Evolutionary conservation across 2,329 filamentous ascomycete genomes (phyloP).

Genomic region (Ophiostoma ips): DNA sequence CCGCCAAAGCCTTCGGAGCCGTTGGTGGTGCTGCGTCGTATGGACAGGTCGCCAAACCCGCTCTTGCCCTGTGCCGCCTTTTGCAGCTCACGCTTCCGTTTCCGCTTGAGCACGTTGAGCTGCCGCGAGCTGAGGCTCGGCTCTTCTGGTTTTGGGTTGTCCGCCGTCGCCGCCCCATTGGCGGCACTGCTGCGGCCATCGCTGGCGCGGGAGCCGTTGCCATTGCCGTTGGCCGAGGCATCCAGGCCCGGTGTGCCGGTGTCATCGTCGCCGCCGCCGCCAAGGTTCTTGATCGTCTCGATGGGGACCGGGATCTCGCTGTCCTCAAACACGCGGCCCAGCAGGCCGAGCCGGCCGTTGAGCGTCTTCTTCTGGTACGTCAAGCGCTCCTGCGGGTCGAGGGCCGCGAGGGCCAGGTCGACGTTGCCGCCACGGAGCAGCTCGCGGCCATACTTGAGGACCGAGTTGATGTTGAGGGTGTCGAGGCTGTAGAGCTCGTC

Average conservation of each 20-base stretch:
- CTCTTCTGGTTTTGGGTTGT: slow-evolving; percentile 31
- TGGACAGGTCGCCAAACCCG: slow-evolving; percentile 73
- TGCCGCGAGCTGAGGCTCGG: slow-evolving; percentile 77
- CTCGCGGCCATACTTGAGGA: slow-evolving; percentile 73
- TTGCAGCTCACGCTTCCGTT: slow-evolving; percentile 80
- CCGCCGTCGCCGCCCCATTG: not conserved
- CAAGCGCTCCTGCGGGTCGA: slow-evolving; percentile 70
- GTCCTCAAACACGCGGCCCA: slow-evolving; percentile 74
- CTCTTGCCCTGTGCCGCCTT: slow-evolving; percentile 76
- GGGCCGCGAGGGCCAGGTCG: slow-evolving; percentile 67
- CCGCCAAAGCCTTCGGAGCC: slow-evolving; percentile 48
- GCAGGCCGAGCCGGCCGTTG: slow-evolving; percentile 64
- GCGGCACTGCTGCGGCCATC: slow-evolving; percentile 5
- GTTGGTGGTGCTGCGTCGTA: slow-evolving; percentile 46
- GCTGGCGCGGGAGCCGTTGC: slow-evolving; percentile 2
- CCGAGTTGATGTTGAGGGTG: slow-evolving; percentile 60
- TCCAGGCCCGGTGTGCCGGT: slow-evolving; percentile 23
- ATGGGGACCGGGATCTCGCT: slow-evolving; percentile 56
- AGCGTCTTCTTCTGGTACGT: slow-evolving; percentile 84
- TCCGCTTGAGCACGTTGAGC: slow-evolving; percentile 85
- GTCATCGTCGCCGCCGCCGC: not conserved
- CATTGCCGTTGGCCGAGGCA: slow-evolving; percentile 23
- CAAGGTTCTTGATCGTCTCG: slow-evolving; percentile 37
- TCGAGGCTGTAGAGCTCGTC: slow-evolving; percentile 58
- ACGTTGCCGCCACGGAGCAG: slow-evolving; percentile 74